Base-by-base conservation (phyloP, 257 asterid species). In the Gardenia jasminoides region DNA sequence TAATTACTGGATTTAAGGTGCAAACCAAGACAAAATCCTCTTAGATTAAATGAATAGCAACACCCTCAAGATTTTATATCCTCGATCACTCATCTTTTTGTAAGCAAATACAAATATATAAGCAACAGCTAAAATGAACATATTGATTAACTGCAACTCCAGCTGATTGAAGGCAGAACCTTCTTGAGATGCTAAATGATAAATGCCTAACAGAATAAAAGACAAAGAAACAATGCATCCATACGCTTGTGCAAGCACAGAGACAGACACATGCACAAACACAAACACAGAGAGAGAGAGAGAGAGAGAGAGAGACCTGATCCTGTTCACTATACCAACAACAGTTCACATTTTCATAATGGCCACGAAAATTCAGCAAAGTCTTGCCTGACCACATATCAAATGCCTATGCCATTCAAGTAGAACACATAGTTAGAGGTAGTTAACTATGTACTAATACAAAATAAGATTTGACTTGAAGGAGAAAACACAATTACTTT, bases 321-420 rank as follows among this genome's bases (percentile, higher is more conserved):
- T 93, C 95, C 28, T 76, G 85, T n/a, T 90, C 81, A 83, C 83
- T 87, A 86, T 91, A 93, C 89, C 97, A 91, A 84, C 98, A 96
- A 82, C 99, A 93, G 83, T 93, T 93, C 70, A 92, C 90, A 84
- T 91, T 90, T 79, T 93, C 98, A 56, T 91, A 96, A 82, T 96
- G 99, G 59, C 97, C 97, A 80, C 91, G 95, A 44, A 93, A 91
- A 68, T 84, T 84, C 70, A 64, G 82, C 90, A 87, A 81, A 33
- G 90, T 86, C 88, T 87, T 93, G 79, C 97, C 99, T n/a, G 97
- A 91, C 98, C 97, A 96, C 77, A 90, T 73, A 82, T 93, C 94
- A 86, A 92, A 92, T 50, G 90, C 97, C 99, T 93, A 80, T 36
- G 64, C 74, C 78, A 88, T 84, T 72, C 43, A 84, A 70, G 58